Evolutionary conservation across 805 yeast genomes (phyloP).

Genomic region (Barnettozyma sp.): DNA sequence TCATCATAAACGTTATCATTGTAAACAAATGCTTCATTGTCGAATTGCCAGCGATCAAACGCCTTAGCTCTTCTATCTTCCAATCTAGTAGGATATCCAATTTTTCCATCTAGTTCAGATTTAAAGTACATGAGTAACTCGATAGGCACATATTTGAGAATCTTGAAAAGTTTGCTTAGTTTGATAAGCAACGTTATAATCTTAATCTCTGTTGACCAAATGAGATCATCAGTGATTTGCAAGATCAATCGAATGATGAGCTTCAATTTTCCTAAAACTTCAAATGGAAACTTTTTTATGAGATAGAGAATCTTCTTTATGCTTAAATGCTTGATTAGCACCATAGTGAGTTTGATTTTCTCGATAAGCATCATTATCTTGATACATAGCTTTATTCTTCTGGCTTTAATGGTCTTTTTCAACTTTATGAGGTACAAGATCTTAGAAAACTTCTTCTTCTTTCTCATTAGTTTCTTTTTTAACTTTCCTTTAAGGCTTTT

Average conservation of each 20-base stretch:
- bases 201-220: conserved; percentile 19
- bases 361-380: too few species aligned
- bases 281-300: conserved; percentile 17
- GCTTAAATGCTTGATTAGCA: too few species aligned
- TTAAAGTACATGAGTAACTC: conserved; percentile 18
- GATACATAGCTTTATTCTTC: too few species aligned
- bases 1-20: neutral
- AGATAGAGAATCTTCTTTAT: conserved; percentile 12
- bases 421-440: conserved; percentile 19
- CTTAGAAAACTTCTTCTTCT: conserved; percentile 13
- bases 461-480: conserved; percentile 12
- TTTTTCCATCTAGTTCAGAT: conserved; percentile 11
- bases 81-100: conserved; percentile 9
- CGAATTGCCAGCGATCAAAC: conserved; percentile 3
- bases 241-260: conserved; percentile 14
- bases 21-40: conserved; percentile 1
- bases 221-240: conserved; percentile 13
- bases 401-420: conserved; percentile 14
- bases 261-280: conserved; percentile 17
- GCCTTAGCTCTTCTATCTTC: conserved; percentile 3
- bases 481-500: conserved; percentile 2
- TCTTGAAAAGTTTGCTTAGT: conserved; percentile 11
- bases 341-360: too few species aligned
- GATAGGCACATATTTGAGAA: conserved; percentile 12
- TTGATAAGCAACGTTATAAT: conserved; percentile 14